Percentiles rank a stretch among this genome's conserved stretches.
phyloP scores from a whole-genome alignment of 805 yeast genomes.

The Pichia cephalocereana region DNA sequence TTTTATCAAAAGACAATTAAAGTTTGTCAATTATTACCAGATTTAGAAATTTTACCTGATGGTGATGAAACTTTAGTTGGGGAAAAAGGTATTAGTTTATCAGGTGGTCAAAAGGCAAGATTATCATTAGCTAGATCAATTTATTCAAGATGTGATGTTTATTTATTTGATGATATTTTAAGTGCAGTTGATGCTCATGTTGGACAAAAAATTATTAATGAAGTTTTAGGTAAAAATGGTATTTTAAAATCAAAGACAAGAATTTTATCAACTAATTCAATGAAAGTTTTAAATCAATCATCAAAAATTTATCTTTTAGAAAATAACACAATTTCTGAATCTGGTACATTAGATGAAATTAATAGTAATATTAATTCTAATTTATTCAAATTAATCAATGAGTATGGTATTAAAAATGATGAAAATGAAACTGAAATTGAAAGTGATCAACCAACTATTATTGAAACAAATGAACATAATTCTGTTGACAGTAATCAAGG shows the following conservation, averaged over 20 bases:
- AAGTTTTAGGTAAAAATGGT: constrained; percentile 40
- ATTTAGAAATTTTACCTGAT: constrained; percentile 69
- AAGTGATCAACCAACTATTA: neutral
- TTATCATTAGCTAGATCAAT: constrained; percentile 92
- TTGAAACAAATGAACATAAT: too few relatives aligned
- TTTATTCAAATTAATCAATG: constrained; percentile 29
- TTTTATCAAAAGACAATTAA: constrained; percentile 72
- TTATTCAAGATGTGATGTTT: constrained; percentile 86
- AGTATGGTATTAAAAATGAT: constrained; percentile 24
- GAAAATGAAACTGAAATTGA: constrained; percentile 13
- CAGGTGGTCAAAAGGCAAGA: constrained; percentile 98
- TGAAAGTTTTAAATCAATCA: constrained; percentile 47
- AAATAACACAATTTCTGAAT: constrained; percentile 45
- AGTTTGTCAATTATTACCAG: constrained; percentile 81
- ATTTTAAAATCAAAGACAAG: constrained; percentile 42
- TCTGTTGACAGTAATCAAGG: too few relatives aligned
- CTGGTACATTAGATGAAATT: constrained; percentile 38
- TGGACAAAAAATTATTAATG: constrained; percentile 68
- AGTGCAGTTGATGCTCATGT: constrained; percentile 98
- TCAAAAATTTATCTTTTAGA: constrained; percentile 51
- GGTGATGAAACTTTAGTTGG: constrained; percentile 93
- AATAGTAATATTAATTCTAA: constrained; percentile 16
- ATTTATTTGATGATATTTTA: constrained; percentile 81
- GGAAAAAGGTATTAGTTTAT: constrained; percentile 90
- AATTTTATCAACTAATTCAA: constrained; percentile 49